Evolutionary conservation across 2,329 filamentous ascomycete species (phyloP).

Genomic region (Aspergillus arachidicola): DNA sequence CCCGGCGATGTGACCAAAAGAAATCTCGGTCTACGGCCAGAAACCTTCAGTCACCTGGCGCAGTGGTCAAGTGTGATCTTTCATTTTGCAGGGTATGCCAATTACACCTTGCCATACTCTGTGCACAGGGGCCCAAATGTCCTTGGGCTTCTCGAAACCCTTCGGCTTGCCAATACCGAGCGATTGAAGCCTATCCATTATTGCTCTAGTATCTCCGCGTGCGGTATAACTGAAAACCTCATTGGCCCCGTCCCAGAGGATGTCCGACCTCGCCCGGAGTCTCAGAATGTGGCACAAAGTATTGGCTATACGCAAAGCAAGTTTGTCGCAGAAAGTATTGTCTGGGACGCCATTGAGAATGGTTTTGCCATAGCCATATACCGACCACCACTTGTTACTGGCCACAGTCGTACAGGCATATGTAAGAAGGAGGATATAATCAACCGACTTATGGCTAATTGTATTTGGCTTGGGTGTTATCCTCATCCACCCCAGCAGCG

Average conservation of each 20-base stretch:
- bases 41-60: constrained; percentile 8
- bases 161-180: constrained; percentile 13
- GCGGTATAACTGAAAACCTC: constrained; percentile 14
- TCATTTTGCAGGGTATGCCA: constrained; percentile 15
- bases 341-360: constrained; percentile 19
- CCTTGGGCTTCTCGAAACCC: constrained; percentile 7
- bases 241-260: constrained; percentile 12
- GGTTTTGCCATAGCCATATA: constrained; percentile 24
- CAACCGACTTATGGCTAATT: constrained; percentile 19
- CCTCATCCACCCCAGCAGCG: constrained; percentile 14
- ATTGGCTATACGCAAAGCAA: constrained; percentile 26
- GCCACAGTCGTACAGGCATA: constrained; percentile 19
- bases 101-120: constrained; percentile 18
- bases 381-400: constrained; percentile 20
- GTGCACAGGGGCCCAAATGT: constrained; percentile 15
- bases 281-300: constrained; percentile 4
- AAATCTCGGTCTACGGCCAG: constrained; percentile 4
- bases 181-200: constrained; percentile 23
- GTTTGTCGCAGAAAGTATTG: constrained; percentile 23
- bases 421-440: constrained; percentile 21
- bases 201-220: constrained; percentile 21
- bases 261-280: constrained; percentile 5
- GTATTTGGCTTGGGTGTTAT: constrained; percentile 18
- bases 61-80: constrained; percentile 18
- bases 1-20: constrained; percentile 7